These are phyloP conservation scores for Auriscalpium microsporum DNA, from an alignment of 768 basidiomycete species.

Conservation along the genomic window DNA sequence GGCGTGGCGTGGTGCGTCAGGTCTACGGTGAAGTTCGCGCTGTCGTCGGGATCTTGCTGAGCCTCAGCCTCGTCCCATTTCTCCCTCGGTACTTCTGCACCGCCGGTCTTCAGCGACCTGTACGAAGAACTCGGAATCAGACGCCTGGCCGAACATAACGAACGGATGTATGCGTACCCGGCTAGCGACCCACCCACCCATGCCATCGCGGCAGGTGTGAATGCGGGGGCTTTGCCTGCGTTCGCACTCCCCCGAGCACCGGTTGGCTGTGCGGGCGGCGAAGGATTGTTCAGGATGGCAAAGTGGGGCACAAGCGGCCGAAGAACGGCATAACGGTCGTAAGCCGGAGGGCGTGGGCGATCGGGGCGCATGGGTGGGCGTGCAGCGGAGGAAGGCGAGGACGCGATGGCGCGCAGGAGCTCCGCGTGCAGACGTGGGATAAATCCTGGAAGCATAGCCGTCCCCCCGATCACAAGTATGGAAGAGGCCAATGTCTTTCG, in stretches of 20 bases:
- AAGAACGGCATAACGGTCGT: constrained; percentile 70
- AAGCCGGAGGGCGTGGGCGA: constrained; percentile 36
- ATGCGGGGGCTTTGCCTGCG: constrained; percentile 82
- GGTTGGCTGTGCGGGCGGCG: constrained; percentile 36
- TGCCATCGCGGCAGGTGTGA: constrained; percentile 67
- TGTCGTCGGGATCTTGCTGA: constrained; percentile 31
- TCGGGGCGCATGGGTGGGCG: constrained; percentile 31
- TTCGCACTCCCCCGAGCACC: constrained; percentile 47
- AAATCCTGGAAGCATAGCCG: constrained; percentile 87
- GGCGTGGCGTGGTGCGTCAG: constrained; percentile 12
- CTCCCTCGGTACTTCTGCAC: constrained; percentile 73
- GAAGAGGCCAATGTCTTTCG: constrained; percentile 76
- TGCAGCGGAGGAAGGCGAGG: constrained; percentile 25
- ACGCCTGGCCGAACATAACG: neutral
- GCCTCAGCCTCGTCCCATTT: constrained; percentile 72
- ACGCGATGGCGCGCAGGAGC: constrained; percentile 53
- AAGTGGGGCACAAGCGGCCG: constrained; percentile 65
- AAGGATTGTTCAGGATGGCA: constrained; percentile 80
- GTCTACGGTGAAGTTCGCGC: constrained; percentile 23
- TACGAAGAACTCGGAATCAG: neutral
- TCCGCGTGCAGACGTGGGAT: constrained; percentile 81
- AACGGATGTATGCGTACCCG: constrained; percentile 46
- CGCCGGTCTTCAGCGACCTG: constrained; percentile 82
- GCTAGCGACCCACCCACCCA: constrained; percentile 95
- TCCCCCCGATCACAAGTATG: constrained; percentile 83